Evolutionary conservation across 1,284 basidiomycete genomes (phyloP).

Genomic region (Microbotryum intermedium): DNA sequence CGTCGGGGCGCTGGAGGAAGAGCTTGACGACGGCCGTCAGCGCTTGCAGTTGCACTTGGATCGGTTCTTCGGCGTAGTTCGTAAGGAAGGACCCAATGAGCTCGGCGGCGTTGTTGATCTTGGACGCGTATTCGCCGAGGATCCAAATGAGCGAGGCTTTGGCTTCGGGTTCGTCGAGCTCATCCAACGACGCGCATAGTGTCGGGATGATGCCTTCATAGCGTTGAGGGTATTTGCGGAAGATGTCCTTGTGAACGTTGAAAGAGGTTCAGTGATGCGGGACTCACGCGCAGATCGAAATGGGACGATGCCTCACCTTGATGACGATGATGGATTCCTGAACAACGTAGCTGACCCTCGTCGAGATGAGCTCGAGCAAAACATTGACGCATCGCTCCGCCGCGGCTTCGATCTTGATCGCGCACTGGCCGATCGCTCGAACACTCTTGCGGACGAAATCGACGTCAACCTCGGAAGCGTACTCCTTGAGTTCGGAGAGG

Average conservation of each 20-base stretch:
- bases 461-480: slow-evolving; percentile 94
- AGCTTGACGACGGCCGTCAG: slow-evolving; percentile 94
- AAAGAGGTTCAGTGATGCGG: neutral
- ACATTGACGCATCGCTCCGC: slow-evolving; percentile 94
- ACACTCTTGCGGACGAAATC: slow-evolving; percentile 94
- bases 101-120: slow-evolving; percentile 93
- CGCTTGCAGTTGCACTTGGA: slow-evolving; percentile 89
- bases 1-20: slow-evolving; percentile 88
- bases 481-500: slow-evolving; percentile 93
- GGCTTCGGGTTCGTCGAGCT: slow-evolving; percentile 94
- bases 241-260: slow-evolving; percentile 65
- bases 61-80: slow-evolving; percentile 85
- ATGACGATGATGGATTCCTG: slow-evolving; percentile 98
- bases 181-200: slow-evolving; percentile 88
- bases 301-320: slow-evolving; percentile 55
- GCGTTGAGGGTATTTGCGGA: slow-evolving; percentile 92
- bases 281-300: neutral
- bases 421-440: slow-evolving; percentile 90
- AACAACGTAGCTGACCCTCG: slow-evolving; percentile 91
- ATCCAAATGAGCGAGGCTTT: slow-evolving; percentile 99
- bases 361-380: slow-evolving; percentile 79
- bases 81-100: slow-evolving; percentile 83
- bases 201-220: slow-evolving; percentile 96
- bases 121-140: slow-evolving; percentile 92
- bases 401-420: slow-evolving; percentile 86